These are phyloP conservation scores for Microbotryum lychnidis-dioicae DNA, from an alignment of 1,284 basidiomycete genomes.

Conservation along the genomic window DNA sequence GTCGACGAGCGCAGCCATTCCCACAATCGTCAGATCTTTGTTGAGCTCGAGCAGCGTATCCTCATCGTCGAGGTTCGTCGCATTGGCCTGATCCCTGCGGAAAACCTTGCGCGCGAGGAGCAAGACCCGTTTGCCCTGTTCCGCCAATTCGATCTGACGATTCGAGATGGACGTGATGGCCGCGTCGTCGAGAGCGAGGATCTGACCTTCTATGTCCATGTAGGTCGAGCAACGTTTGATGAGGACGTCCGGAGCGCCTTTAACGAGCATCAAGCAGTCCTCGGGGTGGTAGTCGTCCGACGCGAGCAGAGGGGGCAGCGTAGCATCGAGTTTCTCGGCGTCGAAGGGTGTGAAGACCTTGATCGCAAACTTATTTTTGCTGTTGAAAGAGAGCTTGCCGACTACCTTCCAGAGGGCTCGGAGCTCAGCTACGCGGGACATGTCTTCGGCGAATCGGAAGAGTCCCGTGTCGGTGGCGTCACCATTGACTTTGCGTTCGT, in stretches of 20 bases:
- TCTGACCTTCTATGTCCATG: slow-evolving; percentile 39
- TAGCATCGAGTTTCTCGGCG: not conserved
- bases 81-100: not conserved
- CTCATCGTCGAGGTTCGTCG: slow-evolving; percentile 35
- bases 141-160: slow-evolving; percentile 50
- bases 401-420: not conserved
- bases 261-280: not conserved
- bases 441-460: slow-evolving; percentile 9
- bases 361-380: not conserved
- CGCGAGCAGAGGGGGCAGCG: not conserved
- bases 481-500: slow-evolving; percentile 50
- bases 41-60: slow-evolving; percentile 36
- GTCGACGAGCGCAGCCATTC: slow-evolving; percentile 57
- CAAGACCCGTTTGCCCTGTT: slow-evolving; percentile 56
- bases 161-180: slow-evolving; percentile 37
- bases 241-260: slow-evolving; percentile 56
- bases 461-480: slow-evolving; percentile 41
- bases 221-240: slow-evolving; percentile 42
- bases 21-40: slow-evolving; percentile 52
- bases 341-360: no score
- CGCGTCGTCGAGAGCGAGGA: slow-evolving; percentile 40
- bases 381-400: slow-evolving; percentile 14
- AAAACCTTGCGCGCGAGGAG: slow-evolving; percentile 43
- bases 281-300: not conserved
- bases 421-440: not conserved